A percentile compares a stretch with the other conserved stretches of the same genome.
Evolutionary conservation across 495 filamentous ascomycete species (phyloP).

Genomic region (Talaromyces adpressus): DNA sequence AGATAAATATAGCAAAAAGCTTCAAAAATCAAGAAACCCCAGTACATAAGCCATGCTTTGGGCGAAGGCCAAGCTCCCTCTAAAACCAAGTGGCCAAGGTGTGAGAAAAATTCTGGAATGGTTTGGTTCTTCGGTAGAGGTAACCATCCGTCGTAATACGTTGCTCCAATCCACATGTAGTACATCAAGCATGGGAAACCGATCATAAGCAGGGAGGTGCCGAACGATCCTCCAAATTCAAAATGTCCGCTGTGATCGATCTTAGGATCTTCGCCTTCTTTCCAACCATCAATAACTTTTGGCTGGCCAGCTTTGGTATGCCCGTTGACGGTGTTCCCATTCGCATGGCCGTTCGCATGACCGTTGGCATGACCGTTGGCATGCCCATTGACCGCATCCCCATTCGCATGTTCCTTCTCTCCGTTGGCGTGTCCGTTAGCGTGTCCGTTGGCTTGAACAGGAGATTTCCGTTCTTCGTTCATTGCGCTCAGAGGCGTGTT

Average conservation of each 20-base stretch:
- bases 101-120: constrained; percentile 53
- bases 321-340: constrained; percentile 31
- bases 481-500: background rate
- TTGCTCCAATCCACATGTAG: constrained; percentile 95
- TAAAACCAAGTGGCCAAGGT: constrained; percentile 60
- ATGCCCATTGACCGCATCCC: background rate
- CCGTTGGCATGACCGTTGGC: constrained; percentile 9
- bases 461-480: constrained; percentile 4
- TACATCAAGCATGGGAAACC: constrained; percentile 89
- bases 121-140: constrained; percentile 60
- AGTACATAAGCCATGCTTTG: constrained; percentile 87
- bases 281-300: constrained; percentile 58
- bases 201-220: constrained; percentile 70
- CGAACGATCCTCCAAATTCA: constrained; percentile 81
- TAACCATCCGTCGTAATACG: constrained; percentile 75
- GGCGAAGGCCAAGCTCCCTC: constrained; percentile 79
- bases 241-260: constrained; percentile 71
- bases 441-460: background rate
- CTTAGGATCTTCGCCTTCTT: constrained; percentile 62
- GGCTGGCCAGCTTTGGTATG: constrained; percentile 26
- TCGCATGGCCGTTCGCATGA: constrained; percentile 32
- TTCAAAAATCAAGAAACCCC: constrained; percentile 83
- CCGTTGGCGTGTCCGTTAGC: constrained; percentile 7
- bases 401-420: constrained; percentile 12
- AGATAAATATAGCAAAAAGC: constrained; percentile 71